phyloP scores from a whole-genome alignment of 2,329 filamentous ascomycete species.

The Epichloe hybrida region DNA sequence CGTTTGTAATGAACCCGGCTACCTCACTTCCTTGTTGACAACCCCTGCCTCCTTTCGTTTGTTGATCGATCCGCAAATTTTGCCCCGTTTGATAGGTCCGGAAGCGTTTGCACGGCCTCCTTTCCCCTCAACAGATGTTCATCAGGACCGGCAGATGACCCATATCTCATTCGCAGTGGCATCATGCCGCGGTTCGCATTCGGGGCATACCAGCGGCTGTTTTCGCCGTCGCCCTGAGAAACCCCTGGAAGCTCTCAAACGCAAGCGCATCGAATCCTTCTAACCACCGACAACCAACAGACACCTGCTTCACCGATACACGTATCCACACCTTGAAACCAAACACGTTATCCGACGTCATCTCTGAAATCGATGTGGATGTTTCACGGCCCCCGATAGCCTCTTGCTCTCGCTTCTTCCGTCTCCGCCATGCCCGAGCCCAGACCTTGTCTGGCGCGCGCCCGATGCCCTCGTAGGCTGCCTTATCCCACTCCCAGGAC shows the following conservation, averaged over 20 bases:
- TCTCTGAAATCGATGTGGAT: slow-evolving; percentile 8
- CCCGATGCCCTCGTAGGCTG: slow-evolving; percentile 42
- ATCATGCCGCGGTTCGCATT: no score
- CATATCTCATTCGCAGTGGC: no score
- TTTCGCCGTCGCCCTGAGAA: slow-evolving; percentile 40
- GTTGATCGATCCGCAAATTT: no score
- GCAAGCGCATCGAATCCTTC: slow-evolving; percentile 59
- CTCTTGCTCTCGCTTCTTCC: slow-evolving; percentile 39
- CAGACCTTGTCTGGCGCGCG: slow-evolving; percentile 61
- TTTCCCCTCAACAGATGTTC: background rate
- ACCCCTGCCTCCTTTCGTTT: no score
- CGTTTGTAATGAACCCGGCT: no score
- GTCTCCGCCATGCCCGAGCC: slow-evolving; percentile 59
- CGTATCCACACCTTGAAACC: slow-evolving; percentile 45
- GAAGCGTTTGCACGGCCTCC: no score
- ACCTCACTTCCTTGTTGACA: no score
- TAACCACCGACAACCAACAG: slow-evolving; percentile 45
- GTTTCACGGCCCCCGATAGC: slow-evolving; percentile 2
- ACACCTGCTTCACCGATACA: slow-evolving; percentile 25
- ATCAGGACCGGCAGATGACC: background rate
- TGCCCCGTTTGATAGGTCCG: no score
- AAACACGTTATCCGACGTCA: slow-evolving; percentile 27
- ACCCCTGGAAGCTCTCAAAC: slow-evolving; percentile 81
- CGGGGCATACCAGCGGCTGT: slow-evolving; percentile 1
- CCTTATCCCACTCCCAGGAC: slow-evolving; percentile 49